Evolutionary conservation across 2,329 filamentous ascomycete species (phyloP).

Genomic region (Talaromyces marneffei): DNA sequence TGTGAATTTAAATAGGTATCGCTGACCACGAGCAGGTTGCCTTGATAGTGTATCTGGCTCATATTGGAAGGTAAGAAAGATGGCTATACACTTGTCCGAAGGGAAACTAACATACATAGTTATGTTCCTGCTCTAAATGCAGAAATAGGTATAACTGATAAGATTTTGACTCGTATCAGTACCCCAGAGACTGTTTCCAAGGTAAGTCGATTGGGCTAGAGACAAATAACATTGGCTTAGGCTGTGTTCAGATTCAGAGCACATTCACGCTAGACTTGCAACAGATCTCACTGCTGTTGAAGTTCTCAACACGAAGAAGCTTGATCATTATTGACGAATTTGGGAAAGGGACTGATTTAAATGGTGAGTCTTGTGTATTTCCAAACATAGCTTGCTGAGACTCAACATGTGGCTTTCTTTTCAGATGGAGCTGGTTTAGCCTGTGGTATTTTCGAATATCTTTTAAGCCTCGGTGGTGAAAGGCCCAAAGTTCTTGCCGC

Average conservation of each 20-base stretch:
- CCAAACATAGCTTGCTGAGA: not conserved
- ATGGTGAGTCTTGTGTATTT: constrained; percentile 30
- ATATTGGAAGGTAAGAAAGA: constrained; percentile 59
- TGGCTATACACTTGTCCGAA: not conserved
- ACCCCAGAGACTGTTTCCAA: constrained; percentile 64
- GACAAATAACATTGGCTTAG: not conserved
- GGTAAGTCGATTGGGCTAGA: constrained; percentile 21
- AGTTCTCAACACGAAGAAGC: constrained; percentile 67
- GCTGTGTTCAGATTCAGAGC: constrained; percentile 48
- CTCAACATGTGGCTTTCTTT: not conserved
- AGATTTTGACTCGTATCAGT: constrained; percentile 79
- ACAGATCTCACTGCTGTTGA: constrained; percentile 73
- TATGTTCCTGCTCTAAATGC: constrained; percentile 79
- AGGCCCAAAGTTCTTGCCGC: constrained; percentile 57
- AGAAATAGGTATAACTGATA: constrained; percentile 80
- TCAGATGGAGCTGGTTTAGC: constrained; percentile 59
- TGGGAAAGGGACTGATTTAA: constrained; percentile 61
- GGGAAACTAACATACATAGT: constrained; percentile 40
- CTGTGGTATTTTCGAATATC: constrained; percentile 55
- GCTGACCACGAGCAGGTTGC: constrained; percentile 49
- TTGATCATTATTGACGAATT: constrained; percentile 93
- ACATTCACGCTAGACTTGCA: constrained; percentile 79
- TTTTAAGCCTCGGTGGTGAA: constrained; percentile 45
- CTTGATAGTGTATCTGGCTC: constrained; percentile 84
- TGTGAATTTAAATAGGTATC: not conserved